Percentiles rank a stretch among this genome's conserved stretches.
Conservation (phyloP, 192 early-diverging fungal species). For the Pilobolus umbonatus region DNA sequence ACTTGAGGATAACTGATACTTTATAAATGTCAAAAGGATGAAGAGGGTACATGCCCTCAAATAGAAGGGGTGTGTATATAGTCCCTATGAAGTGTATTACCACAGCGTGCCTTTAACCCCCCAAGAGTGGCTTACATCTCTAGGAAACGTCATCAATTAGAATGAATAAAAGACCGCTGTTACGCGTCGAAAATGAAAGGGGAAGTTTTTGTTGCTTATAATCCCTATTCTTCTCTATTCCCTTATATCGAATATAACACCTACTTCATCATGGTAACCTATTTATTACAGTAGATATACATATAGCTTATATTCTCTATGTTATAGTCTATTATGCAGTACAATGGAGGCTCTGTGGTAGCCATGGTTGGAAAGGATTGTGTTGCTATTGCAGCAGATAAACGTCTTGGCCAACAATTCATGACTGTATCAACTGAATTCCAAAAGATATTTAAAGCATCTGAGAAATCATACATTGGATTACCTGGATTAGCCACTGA, state of each 20-base stretch:
- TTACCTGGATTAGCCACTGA: slow-evolving; percentile 95
- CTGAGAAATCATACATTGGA: slow-evolving; percentile 83
- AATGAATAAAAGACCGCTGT: too few relatives aligned
- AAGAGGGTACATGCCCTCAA: too few relatives aligned
- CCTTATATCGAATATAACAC: not conserved
- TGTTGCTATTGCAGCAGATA: slow-evolving; percentile 96
- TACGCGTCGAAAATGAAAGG: not conserved
- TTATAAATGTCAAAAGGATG: too few relatives aligned
- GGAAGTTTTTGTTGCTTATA: not conserved
- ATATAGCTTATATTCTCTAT: not conserved
- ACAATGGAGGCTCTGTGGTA: slow-evolving; percentile 92
- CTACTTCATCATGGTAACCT: not conserved
- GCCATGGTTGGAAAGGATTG: slow-evolving; percentile 99
- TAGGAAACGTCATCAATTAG: too few relatives aligned
- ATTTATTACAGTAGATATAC: not conserved
- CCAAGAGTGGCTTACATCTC: too few relatives aligned
- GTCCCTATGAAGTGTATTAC: too few relatives aligned
- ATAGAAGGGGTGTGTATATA: too few relatives aligned
- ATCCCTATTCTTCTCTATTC: too few relatives aligned
- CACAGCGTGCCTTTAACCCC: too few relatives aligned
- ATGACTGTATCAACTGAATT: slow-evolving; percentile 95
- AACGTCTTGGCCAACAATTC: slow-evolving; percentile 87
- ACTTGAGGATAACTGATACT: too few relatives aligned
- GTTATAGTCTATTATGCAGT: slow-evolving; percentile 77
- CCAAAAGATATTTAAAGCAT: slow-evolving; percentile 87